A percentile compares a stretch with the other conserved stretches of the same genome.
Evolutionary conservation across 208 protist genomes (phyloP).

Genomic region (Kentomonas sorsogonicus): DNA sequence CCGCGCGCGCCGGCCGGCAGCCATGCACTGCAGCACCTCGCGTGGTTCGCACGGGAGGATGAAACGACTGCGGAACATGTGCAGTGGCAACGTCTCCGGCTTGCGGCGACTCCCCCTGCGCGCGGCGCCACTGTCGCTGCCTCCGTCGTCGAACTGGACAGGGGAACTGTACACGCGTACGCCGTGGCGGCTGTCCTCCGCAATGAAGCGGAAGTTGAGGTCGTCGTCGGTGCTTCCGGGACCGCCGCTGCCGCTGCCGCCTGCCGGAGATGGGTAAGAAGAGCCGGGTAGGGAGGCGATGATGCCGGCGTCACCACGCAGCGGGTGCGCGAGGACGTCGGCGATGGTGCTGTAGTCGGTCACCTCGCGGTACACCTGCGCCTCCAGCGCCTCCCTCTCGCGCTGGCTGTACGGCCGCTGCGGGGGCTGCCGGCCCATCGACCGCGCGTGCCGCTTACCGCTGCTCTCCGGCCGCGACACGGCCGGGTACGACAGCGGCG

Average conservation of each 20-base stretch:
- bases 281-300: neutral
- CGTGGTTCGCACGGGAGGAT: constrained; percentile 49
- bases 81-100: constrained; percentile 51
- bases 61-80: constrained; percentile 65
- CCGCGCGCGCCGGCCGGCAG: constrained; percentile 33
- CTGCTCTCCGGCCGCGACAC: no score
- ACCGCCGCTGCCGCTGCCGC: neutral
- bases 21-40: constrained; percentile 52
- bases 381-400: constrained; percentile 4
- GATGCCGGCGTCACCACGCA: neutral
- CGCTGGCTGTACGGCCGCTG: no score
- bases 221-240: neutral
- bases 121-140: no score
- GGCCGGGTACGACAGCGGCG: no score
- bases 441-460: no score
- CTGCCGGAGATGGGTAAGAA: neutral
- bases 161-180: constrained; percentile 53
- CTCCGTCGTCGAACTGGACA: no score
- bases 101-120: no score
- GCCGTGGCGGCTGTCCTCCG: constrained; percentile 26
- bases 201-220: constrained; percentile 43
- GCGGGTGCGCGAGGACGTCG: neutral
- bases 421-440: no score
- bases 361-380: constrained; percentile 5
- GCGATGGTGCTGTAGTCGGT: constrained; percentile 1